Percentiles rank a stretch among this genome's conserved stretches.
Conservation (phyloP, 306 rosid genomes). For the Biancaea sappan region DNA sequence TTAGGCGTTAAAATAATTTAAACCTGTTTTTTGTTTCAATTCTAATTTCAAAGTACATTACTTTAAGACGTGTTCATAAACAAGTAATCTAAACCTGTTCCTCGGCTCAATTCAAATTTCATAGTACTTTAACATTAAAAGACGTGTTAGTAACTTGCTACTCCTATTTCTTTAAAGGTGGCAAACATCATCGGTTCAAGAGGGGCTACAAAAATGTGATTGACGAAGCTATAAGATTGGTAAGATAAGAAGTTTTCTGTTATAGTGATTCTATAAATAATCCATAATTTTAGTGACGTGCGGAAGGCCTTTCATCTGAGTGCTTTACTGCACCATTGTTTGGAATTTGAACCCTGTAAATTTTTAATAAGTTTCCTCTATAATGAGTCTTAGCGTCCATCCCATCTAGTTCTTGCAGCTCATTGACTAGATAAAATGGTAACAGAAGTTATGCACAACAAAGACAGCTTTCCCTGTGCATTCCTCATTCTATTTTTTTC, state of each 20-base stretch:
- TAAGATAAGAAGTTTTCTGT: constrained; percentile 43
- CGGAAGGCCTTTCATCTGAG: neutral
- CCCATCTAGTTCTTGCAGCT: neutral
- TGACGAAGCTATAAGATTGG: constrained; percentile 96
- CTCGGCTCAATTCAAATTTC: constrained; percentile 10
- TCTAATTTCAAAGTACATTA: constrained; percentile 1
- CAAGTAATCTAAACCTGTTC: constrained; percentile 9
- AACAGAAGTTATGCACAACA: constrained; percentile 7
- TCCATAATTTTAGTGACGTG: constrained; percentile 10
- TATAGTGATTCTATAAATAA: constrained; percentile 12
- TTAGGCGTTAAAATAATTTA: neutral
- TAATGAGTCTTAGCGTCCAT: neutral
- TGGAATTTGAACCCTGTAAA: constrained; percentile 23
- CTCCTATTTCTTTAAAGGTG: constrained; percentile 60
- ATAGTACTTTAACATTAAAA: constrained; percentile 1
- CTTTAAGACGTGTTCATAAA: neutral
- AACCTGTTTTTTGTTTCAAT: constrained; percentile 11
- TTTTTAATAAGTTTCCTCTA: constrained; percentile 6
- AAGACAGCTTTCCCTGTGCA: constrained; percentile 11
- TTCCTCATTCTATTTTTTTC: neutral
- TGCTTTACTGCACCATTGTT: constrained; percentile 6
- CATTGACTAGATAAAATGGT: constrained; percentile 10
- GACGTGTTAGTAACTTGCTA: constrained; percentile 20
- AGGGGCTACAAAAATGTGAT: constrained; percentile 98
- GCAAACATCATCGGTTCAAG: constrained; percentile 92